phyloP scores from a whole-genome alignment of 805 yeast genomes.

The Naumovozyma castellii region DNA sequence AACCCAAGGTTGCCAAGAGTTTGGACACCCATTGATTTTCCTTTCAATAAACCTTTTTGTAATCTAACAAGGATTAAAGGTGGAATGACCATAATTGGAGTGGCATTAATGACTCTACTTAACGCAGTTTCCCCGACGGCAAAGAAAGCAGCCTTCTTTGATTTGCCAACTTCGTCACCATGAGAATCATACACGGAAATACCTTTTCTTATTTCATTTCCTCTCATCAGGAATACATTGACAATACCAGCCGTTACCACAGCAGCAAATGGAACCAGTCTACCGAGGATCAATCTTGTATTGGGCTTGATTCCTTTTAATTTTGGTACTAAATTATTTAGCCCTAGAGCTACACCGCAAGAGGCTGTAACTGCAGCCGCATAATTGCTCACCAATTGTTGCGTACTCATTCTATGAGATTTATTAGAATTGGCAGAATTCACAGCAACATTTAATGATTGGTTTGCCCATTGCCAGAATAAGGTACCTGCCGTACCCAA shows the following conservation, averaged over 20 bases:
- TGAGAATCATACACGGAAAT: conserved; percentile 62
- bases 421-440: conserved; percentile 95
- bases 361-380: conserved; percentile 87
- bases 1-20: conserved; percentile 74
- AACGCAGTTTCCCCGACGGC: conserved; percentile 98
- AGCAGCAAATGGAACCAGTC: conserved; percentile 96
- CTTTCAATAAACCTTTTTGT: conserved; percentile 61
- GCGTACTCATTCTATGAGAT: conserved; percentile 77
- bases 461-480: conserved; percentile 98
- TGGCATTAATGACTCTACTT: conserved; percentile 88
- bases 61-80: conserved; percentile 74
- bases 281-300: conserved; percentile 62
- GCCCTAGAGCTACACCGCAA: conserved; percentile 90
- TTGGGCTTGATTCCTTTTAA: conserved; percentile 59
- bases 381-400: conserved; percentile 71
- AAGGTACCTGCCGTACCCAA: conserved; percentile 82
- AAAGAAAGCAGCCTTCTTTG: conserved; percentile 76
- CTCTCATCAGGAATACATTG: conserved; percentile 93
- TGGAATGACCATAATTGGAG: conserved; percentile 96
- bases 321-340: conserved; percentile 84
- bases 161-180: conserved; percentile 57
- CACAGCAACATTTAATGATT: conserved; percentile 91
- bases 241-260: conserved; percentile 96
- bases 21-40: conserved; percentile 55
- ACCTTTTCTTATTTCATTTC: conserved; percentile 85